These are phyloP conservation scores for Xylaria sp. DNA, from an alignment of 2,329 filamentous ascomycete species.

Conservation along the genomic window DNA sequence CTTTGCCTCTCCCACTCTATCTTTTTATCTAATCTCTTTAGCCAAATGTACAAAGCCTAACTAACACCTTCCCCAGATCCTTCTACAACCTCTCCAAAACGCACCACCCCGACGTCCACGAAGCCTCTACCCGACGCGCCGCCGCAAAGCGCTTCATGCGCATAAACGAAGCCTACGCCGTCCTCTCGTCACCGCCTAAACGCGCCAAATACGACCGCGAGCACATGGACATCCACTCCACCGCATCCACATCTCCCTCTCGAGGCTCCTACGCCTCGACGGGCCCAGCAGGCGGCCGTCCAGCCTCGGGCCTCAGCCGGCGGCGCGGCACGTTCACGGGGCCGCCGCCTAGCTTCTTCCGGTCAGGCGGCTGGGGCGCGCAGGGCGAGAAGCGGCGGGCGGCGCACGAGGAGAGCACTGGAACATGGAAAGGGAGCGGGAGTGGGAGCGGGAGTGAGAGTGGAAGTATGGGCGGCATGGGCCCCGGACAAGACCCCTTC, in stretches of 20 bases:
- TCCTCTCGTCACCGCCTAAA: constrained; percentile 78
- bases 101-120: constrained; percentile 94
- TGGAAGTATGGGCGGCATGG: constrained; percentile 62
- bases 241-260: constrained; percentile 41
- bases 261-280: constrained; percentile 65
- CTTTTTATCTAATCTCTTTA: background rate
- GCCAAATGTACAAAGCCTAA: background rate
- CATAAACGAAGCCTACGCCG: constrained; percentile 84
- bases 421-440: constrained; percentile 13
- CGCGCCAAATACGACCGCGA: constrained; percentile 85
- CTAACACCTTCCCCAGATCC: constrained; percentile 56
- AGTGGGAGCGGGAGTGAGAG: constrained; percentile 21
- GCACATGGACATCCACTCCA: constrained; percentile 57
- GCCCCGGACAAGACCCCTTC: constrained; percentile 65
- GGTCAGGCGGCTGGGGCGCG: constrained; percentile 80
- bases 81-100: constrained; percentile 94
- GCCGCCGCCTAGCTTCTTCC: constrained; percentile 90
- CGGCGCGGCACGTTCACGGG: constrained; percentile 81
- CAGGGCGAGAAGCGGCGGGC: constrained; percentile 69
- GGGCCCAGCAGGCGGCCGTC: constrained; percentile 76
- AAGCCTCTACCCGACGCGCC: constrained; percentile 55
- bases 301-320: constrained; percentile 82
- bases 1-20: constrained; percentile 12
- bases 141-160: constrained; percentile 82
- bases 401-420: constrained; percentile 60